Evolutionary conservation across 2,329 filamentous ascomycete genomes (phyloP).

Genomic region (Colletotrichum navitas): DNA sequence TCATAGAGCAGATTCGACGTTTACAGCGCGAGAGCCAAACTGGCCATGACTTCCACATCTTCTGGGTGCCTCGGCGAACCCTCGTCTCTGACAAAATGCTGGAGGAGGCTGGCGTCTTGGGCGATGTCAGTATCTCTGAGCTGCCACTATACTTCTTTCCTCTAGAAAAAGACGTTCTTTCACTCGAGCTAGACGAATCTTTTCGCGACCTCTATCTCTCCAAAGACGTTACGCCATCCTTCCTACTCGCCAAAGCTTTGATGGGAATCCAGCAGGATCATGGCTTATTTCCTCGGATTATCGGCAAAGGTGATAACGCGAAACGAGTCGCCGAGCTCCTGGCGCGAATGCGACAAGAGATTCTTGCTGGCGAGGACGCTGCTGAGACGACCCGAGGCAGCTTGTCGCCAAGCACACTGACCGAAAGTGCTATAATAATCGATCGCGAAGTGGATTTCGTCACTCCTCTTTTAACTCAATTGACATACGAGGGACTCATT

Average conservation of each 20-base stretch:
- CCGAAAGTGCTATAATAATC: slow-evolving; percentile 93
- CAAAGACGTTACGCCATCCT: slow-evolving; percentile 92
- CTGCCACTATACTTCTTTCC: slow-evolving; percentile 92
- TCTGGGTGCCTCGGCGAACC: slow-evolving; percentile 94
- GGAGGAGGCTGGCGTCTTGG: slow-evolving; percentile 92
- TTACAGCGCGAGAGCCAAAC: slow-evolving; percentile 88
- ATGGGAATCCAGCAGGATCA: slow-evolving; percentile 95
- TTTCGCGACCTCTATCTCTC: slow-evolving; percentile 90
- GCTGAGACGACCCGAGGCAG: slow-evolving; percentile 70
- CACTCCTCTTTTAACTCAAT: slow-evolving; percentile 89
- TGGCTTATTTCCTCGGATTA: slow-evolving; percentile 93
- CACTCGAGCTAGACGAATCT: slow-evolving; percentile 87
- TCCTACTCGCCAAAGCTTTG: slow-evolving; percentile 87
- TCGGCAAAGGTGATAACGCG: slow-evolving; percentile 95
- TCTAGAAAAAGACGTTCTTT: slow-evolving; percentile 90
- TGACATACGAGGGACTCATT: slow-evolving; percentile 96
- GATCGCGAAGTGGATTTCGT: slow-evolving; percentile 96
- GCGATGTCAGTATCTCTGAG: slow-evolving; percentile 90
- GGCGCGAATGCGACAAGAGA: slow-evolving; percentile 90
- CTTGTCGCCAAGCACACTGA: slow-evolving; percentile 85
- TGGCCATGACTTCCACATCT: slow-evolving; percentile 95
- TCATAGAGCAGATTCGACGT: slow-evolving; percentile 87
- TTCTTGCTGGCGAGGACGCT: slow-evolving; percentile 82
- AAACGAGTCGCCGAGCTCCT: slow-evolving; percentile 89
- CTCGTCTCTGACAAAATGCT: slow-evolving; percentile 91